phyloP scores from a whole-genome alignment of 2,329 filamentous ascomycete species.

The Exophiala lecanii-corni region DNA sequence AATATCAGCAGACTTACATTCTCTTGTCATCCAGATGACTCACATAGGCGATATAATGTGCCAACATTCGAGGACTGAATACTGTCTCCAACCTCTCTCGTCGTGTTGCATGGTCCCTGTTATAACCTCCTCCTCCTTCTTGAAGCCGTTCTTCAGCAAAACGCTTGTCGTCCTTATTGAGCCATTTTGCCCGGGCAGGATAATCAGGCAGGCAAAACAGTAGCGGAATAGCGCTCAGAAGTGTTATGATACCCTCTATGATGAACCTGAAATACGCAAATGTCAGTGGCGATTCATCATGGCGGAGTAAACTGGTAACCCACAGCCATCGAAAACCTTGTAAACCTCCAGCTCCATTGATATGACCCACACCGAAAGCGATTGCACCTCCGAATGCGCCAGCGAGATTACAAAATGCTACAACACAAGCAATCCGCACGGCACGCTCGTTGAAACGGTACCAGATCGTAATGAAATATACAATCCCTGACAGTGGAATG shows the following conservation, averaged over 20 bases:
- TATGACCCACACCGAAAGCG: slow-evolving; percentile 32
- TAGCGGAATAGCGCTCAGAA: slow-evolving; percentile 34
- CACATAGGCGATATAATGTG: slow-evolving; percentile 24
- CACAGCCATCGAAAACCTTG: slow-evolving; percentile 40
- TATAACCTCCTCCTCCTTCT: slow-evolving; percentile 36
- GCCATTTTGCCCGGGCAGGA: slow-evolving; percentile 40
- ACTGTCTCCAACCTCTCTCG: slow-evolving; percentile 17
- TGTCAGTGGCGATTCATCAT: slow-evolving; percentile 37
- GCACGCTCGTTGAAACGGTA: slow-evolving; percentile 54
- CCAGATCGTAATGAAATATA: slow-evolving; percentile 51
- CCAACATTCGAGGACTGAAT: slow-evolving; percentile 21
- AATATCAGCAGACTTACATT: slow-evolving; percentile 12
- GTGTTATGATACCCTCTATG: slow-evolving; percentile 31
- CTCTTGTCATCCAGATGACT: too few relatives aligned
- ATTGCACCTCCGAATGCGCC: slow-evolving; percentile 49
- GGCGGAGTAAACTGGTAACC: too few relatives aligned
- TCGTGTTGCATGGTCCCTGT: slow-evolving; percentile 17
- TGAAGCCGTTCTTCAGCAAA: slow-evolving; percentile 42
- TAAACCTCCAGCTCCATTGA: slow-evolving; percentile 38
- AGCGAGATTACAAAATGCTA: slow-evolving; percentile 52
- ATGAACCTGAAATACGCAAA: slow-evolving; percentile 8
- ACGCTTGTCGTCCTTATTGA: slow-evolving; percentile 40
- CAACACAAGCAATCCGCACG: slow-evolving; percentile 54
- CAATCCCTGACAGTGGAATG: slow-evolving; percentile 31
- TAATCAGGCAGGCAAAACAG: slow-evolving; percentile 44